Conservation (phyloP, 2,329 filamentous ascomycete genomes). For the Mariannaea sp. region DNA sequence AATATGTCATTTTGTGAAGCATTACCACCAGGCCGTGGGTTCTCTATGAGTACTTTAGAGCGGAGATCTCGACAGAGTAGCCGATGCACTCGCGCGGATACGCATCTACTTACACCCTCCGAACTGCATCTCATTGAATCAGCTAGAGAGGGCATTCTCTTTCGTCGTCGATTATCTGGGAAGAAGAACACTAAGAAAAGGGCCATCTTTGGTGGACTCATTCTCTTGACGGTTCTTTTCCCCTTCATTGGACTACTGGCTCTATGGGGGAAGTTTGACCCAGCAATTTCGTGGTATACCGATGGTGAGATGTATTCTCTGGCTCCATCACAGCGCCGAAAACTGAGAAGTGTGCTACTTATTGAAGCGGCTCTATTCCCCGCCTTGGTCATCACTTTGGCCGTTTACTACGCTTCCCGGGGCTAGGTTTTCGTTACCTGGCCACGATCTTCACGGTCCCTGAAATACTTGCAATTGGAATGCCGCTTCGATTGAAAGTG, state of each 20-base stretch:
- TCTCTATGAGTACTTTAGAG: constrained; percentile 32
- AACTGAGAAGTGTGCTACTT: constrained; percentile 46
- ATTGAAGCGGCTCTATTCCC: constrained; percentile 42
- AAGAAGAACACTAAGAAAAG: constrained; percentile 40
- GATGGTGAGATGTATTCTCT: constrained; percentile 50
- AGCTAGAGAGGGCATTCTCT: constrained; percentile 39
- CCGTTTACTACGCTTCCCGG: constrained; percentile 40
- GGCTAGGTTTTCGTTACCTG: background rate
- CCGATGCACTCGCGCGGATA: constrained; percentile 14
- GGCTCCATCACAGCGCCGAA: constrained; percentile 39
- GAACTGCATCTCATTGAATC: constrained; percentile 41
- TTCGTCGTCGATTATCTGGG: constrained; percentile 36
- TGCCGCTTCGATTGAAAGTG: too few relatives aligned
- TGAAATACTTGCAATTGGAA: too few relatives aligned
- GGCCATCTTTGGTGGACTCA: constrained; percentile 47
- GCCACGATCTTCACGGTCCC: background rate
- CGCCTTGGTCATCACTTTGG: constrained; percentile 39
- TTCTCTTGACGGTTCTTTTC: constrained; percentile 47
- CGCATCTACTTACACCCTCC: constrained; percentile 37
- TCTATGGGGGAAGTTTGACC: constrained; percentile 51
- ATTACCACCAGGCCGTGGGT: constrained; percentile 32
- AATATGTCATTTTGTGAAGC: constrained; percentile 12
- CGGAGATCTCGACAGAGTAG: constrained; percentile 13
- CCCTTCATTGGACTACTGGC: constrained; percentile 54
- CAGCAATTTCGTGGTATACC: constrained; percentile 54